Evolutionary conservation across 176 grass and related monocot genomes (phyloP), one percentile per base, ranked within the genome.

Genomic region (Eragrostis curvula): DNA sequence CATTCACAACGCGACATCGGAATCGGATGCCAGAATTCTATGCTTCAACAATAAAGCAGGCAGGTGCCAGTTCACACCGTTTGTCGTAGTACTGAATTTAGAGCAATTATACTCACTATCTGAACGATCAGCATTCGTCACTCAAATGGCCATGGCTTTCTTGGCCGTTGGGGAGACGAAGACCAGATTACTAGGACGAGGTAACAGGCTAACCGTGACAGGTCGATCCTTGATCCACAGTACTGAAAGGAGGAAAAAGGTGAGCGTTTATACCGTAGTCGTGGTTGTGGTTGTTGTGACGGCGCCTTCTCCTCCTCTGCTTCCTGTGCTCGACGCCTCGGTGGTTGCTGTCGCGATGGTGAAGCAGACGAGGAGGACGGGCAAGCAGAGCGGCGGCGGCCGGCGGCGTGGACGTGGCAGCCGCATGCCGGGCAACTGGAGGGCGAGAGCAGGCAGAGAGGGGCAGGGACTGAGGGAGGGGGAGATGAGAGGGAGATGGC

Each of bases 351-450:
- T 39, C 27, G 42, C 51, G 63, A 32, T 3, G 58, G 73, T 9
- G 18, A 14, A 40, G 5, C 28, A 77, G 48, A 6, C 46, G 87
- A 32, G 6, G 25, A 14, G 8, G 66, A 71, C 40, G 52, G 45
- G 49, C 58, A 8, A 69, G 40, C 8, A 29, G 36, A 36, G 36
- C 7, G 12, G 81, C 12, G 52, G 67, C 80, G 51, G 69, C 47
- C 40, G 80, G 8, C 10, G 40, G 15, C 13, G 21, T 6, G 23
- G 49, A 69, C 69, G 81, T 79, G 69, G 81, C 29, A 48, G 61
- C 60, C 50, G 69, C 87, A 89, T 84, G 81, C 42, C 51, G 9
- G 81, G 57, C 51, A 80, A 51, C 75, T 84, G 60, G 59, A 43
- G 29, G 25, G 12, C 45, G 3, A 28, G 41, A 9, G 9, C 28